Evolutionary conservation across 116 monocot genomes (phyloP).

Genomic region (Cymodocea nodosa): DNA sequence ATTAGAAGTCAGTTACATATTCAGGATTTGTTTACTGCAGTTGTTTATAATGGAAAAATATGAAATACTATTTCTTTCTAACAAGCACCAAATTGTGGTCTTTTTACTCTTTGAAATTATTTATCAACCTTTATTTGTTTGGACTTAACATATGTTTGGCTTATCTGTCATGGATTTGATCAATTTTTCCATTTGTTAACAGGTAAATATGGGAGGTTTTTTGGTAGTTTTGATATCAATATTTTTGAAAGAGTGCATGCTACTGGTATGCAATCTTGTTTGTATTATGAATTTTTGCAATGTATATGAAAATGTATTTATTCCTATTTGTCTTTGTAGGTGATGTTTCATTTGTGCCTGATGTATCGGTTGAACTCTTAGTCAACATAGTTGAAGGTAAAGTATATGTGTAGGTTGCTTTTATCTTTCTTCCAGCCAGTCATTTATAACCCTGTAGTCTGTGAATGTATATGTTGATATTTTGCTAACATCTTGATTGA

Average conservation of each 20-base stretch:
- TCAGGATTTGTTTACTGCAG: too few relatives aligned
- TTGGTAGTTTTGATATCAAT: constrained; percentile 92
- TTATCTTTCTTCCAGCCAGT: constrained; percentile 1
- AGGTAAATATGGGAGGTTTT: constrained; percentile 72
- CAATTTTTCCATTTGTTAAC: not conserved
- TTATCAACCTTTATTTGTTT: too few relatives aligned
- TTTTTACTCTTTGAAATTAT: too few relatives aligned
- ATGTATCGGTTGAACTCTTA: constrained; percentile 78
- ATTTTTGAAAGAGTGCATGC: constrained; percentile 64
- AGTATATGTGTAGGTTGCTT: not conserved
- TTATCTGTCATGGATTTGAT: not conserved
- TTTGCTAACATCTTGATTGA: too few relatives aligned
- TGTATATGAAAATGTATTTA: not conserved
- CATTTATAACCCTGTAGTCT: too few relatives aligned
- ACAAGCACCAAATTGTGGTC: too few relatives aligned
- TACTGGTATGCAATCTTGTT: constrained; percentile 39
- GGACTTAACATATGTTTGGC: too few relatives aligned
- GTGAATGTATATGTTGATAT: too few relatives aligned
- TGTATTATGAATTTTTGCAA: not conserved
- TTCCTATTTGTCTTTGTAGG: constrained; percentile 50
- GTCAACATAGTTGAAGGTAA: constrained; percentile 85
- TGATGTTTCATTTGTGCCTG: constrained; percentile 50
- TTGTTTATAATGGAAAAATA: too few relatives aligned
- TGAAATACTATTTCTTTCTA: too few relatives aligned
- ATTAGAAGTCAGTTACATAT: too few relatives aligned